Evolutionary conservation across 495 filamentous ascomycete genomes (phyloP).

Genomic region (Penicillium longicatenatum): DNA sequence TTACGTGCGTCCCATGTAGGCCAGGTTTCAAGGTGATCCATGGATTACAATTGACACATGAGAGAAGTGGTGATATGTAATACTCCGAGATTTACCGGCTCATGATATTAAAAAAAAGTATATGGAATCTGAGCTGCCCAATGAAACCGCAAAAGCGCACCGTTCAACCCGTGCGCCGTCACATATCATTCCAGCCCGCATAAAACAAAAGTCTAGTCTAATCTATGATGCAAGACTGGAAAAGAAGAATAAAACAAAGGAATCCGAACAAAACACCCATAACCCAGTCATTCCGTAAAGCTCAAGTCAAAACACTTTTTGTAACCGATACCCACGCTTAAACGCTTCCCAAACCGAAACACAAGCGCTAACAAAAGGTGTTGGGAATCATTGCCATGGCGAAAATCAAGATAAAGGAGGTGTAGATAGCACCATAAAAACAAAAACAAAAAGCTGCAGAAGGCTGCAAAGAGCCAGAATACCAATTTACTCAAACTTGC

Average conservation of each 20-base stretch:
- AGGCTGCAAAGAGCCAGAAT: neutral
- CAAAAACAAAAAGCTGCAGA: neutral
- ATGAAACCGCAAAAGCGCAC: neutral
- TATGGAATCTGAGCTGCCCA: neutral
- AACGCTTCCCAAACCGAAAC: conserved; percentile 25
- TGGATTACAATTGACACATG: neutral
- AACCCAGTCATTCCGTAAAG: conserved; percentile 4
- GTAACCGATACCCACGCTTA: conserved; percentile 20
- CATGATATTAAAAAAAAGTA: neutral
- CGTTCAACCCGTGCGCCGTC: conserved; percentile 8
- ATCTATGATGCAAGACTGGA: conserved; percentile 7
- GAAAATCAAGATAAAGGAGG: neutral
- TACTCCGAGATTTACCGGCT: neutral
- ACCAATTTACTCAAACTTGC: conserved; percentile 31
- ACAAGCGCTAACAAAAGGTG: conserved; percentile 13
- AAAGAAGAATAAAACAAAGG: neutral
- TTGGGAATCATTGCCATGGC: conserved; percentile 6
- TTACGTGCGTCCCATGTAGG: neutral
- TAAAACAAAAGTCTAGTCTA: conserved; percentile 22
- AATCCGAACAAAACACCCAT: conserved; percentile 4
- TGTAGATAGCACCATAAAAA: neutral
- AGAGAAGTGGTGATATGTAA: neutral
- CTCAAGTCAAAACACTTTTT: conserved; percentile 25
- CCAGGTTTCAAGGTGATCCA: neutral
- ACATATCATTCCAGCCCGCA: conserved; percentile 15